Base-by-base conservation (phyloP, 2,329 filamentous ascomycete genomes). In the Xylaria sp. region DNA sequence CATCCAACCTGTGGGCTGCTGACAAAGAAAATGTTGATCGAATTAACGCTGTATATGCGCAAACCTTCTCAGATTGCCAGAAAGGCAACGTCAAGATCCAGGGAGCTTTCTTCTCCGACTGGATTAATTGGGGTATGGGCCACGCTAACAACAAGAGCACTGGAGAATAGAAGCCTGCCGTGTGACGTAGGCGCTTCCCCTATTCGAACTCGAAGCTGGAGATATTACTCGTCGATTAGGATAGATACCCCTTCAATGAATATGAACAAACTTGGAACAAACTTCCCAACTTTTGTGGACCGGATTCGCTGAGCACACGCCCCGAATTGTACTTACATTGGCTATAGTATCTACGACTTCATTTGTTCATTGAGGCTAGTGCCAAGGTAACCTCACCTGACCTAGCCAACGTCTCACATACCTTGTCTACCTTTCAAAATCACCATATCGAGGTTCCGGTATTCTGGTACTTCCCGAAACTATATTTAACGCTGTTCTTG, bases 121-220 rank as follows among this genome's bases (percentile, higher is more conserved):
- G 91, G 90, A 85, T 90, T 72, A 92, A 93, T 76, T 94, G 92
- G 92, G 90, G 86, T 76, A 84, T 86, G 78, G 86, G 84, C 65
- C 81, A 84, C 75, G 82, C 82, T 7, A 74, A 74, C 7, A 77
- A 74, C 56, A 69, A 57, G 48, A 55, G 54, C 32, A 8, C 46
- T 25, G 61, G 39, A 18, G 67, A 65, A 67, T 66, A 63, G 20
- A 59, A 50, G 41, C 23, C 15, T 15, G 20, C 28, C 0, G 7
- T 39, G 34, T 6, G n/a, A 10, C n/a, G 13, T 10, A 18, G 8
- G 6, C 13, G 3, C 13, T 28, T 37, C 25, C 9, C 46, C 28
- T 28, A 3, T 37, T 20, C 25, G 23, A 8, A 18, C 32, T 3
- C 9, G 20, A n/a, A 37, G 23, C 20, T 37, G n/a, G 25, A 34